Percentiles rank a stretch among this genome's conserved stretches.
These are phyloP conservation scores for Penicillium nucicola DNA, from an alignment of 495 filamentous ascomycete genomes.

Conservation along the genomic window DNA sequence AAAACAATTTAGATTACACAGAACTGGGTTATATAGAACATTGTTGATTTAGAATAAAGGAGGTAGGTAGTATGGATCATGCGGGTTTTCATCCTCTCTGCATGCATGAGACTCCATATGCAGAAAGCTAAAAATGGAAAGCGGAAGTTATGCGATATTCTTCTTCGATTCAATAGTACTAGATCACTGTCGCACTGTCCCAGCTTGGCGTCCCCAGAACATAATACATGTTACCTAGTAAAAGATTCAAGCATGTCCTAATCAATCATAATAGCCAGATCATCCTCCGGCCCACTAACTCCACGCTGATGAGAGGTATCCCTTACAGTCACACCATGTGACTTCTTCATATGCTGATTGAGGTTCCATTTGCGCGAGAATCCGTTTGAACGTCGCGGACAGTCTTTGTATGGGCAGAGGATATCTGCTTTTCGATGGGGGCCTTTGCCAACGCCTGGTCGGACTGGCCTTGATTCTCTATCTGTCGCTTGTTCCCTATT, in stretches of 20 bases:
- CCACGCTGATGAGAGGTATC: slow-evolving; percentile 5
- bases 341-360: slow-evolving; percentile 34
- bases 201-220: too few species aligned
- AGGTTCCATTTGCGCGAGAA: slow-evolving; percentile 42
- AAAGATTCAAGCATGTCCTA: slow-evolving; percentile 2
- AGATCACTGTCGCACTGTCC: too few species aligned
- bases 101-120: too few species aligned
- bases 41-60: too few species aligned
- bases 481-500: background rate
- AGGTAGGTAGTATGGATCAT: too few species aligned
- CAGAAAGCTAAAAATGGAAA: too few species aligned
- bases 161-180: too few species aligned
- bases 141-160: too few species aligned
- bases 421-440: slow-evolving; percentile 28
- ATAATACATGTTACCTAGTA: too few species aligned
- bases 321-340: slow-evolving; percentile 24
- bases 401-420: slow-evolving; percentile 30
- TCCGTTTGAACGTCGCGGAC: slow-evolving; percentile 27
- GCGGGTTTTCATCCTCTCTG: too few species aligned
- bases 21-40: too few species aligned
- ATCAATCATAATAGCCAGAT: slow-evolving; percentile 5
- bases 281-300: background rate
- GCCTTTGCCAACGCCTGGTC: slow-evolving; percentile 23
- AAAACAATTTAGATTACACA: too few species aligned
- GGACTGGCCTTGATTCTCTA: background rate